Evolutionary conservation across 129 eudicot genomes (phyloP), one percentile per base, ranked within the genome.

Genomic region (Deinandra increscens): DNA sequence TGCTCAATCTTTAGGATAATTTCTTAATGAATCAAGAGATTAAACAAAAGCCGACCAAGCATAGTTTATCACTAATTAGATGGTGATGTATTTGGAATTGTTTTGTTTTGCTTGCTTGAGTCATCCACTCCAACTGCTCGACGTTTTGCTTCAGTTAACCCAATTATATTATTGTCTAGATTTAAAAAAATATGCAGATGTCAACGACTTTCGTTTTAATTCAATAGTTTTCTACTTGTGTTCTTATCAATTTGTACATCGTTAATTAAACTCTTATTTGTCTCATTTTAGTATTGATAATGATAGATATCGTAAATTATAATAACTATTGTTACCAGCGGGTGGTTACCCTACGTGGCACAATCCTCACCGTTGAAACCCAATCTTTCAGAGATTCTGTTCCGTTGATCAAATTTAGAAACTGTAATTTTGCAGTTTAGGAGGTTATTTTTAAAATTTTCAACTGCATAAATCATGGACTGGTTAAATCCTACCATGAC

Each of bases 31-130:
- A 14, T 38, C 45, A 44, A 31, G 58, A 60, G 37, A 66, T 19
- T 64, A 74, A 29, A 74, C 3, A 74, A 66, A 19, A 29, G 67
- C 79, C 79, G 79, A 74, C 79, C 59, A 74, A 74, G 39, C 49
- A 53, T 72, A 46, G 34, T 65, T 48, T n/a, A 64, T 23, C 61
- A 39, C 36, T 39, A 10, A n/a, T 10, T 53, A 26, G 78, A 64
- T 73, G 72, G 22, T 65, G 79, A 74, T 74, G 45, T 7, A 74
- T 64, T 74, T 46, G 60, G 61, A 51, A 51, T 42, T 50, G 56
- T 54, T 34, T 29, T 49, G 53, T n/a, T 73, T 29, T 49, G 53
- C 10, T 73, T 73, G 71, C 64, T 49, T 64, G 66, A 64, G 72
- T 39, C 78, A 74, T 64, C 65, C 66, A 39, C 72, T 37, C 53